Evolutionary conservation across 2,329 filamentous ascomycete species (phyloP).

Genomic region (Claviceps sp.): DNA sequence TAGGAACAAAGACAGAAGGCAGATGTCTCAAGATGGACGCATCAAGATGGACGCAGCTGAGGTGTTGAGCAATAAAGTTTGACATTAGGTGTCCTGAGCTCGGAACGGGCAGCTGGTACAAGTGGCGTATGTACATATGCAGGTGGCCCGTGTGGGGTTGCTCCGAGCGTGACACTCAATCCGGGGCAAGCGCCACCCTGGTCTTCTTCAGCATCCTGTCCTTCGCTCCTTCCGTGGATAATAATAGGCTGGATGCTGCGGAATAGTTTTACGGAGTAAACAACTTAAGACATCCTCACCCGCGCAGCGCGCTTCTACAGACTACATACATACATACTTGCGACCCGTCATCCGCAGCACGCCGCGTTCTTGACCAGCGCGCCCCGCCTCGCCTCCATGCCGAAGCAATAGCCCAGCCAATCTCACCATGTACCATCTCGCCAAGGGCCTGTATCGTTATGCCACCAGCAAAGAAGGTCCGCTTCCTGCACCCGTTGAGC

Average conservation of each 20-base stretch:
- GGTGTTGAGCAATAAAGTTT: background rate
- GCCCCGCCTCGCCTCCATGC: constrained; percentile 1
- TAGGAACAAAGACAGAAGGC: background rate
- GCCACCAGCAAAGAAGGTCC: constrained; percentile 93
- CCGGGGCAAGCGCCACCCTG: background rate
- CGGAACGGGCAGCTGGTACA: background rate
- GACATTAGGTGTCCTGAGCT: background rate
- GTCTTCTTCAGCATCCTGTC: too few species aligned
- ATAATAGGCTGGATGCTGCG: too few species aligned
- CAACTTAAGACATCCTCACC: too few species aligned
- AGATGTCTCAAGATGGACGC: too few species aligned
- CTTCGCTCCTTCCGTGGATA: too few species aligned
- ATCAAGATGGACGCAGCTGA: background rate
- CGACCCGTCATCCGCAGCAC: background rate
- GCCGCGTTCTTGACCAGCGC: background rate
- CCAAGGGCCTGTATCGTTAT: constrained; percentile 87
- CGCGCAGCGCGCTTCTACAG: too few species aligned
- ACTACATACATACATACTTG: too few species aligned
- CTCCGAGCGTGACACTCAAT: too few species aligned
- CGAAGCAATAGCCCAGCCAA: background rate
- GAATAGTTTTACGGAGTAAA: too few species aligned
- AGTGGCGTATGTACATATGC: background rate
- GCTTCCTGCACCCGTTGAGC: constrained; percentile 5
- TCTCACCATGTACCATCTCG: constrained; percentile 75
- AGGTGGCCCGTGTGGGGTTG: background rate